Evolutionary conservation across 73 alveolate species (phyloP), one percentile per base, ranked within the genome.

Genomic region (Breviolum minutum): DNA sequence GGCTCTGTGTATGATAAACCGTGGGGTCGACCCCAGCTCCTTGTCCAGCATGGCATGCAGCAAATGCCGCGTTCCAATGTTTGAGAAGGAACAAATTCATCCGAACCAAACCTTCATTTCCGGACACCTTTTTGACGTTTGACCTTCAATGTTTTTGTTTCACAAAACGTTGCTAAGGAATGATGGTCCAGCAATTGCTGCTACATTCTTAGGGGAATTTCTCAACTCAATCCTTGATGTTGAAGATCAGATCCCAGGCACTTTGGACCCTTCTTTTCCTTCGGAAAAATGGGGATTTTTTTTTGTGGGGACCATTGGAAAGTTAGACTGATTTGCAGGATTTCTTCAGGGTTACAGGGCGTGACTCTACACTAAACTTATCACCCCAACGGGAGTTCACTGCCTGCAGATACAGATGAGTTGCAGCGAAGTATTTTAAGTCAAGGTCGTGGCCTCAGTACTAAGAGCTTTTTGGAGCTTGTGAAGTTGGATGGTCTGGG

Each of bases 151-250:
- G 80, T 71, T 19, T 12, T 24, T 14, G 86, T 29, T 60, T 9
- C 86, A 13, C 87, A n/a, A n/a, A n/a, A n/a, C n/a, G n/a, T n/a
- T n/a, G n/a, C n/a, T 68, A 60, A 85, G 94, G 94, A 86, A 86
- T 27, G 94, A 86, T 63, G 94, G 94, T 16, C 94, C 94, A 17
- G 94, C 94, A 8, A 5, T 86, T 24, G 94, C 94, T n/a, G 94
- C 80, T 10, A n/a, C 40, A 8, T 86, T 63, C 80, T 12, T 86
- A 63, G 77, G 76, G 12, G 94, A 86, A 16, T n/a, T 86, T 63
- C 22, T 63, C 76, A 86, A 86, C 30, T 80, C 94, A 9, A 86
- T 86, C 94, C 94, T 86, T 61, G 94, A 86, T 63, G 94, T 27
- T 63, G 94, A 63, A 61, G 94, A 63, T 63, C 61, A 27, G 94